Base-by-base conservation (phyloP, 1,284 basidiomycete species). In the Mycosarcoma mackinlayi region DNA sequence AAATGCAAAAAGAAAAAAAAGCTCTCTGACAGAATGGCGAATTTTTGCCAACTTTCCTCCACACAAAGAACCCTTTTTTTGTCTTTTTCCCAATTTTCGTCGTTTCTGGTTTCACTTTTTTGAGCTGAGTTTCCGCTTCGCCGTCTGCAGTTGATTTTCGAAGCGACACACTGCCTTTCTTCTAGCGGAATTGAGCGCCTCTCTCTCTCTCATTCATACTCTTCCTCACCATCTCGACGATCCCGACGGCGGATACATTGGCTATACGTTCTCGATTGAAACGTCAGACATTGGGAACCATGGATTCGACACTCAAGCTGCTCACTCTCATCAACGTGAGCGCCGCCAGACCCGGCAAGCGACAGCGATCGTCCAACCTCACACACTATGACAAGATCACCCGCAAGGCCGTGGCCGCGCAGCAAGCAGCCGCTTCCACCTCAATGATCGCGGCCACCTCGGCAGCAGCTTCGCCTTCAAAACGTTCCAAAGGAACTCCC, bases 271-370 rank as follows among this genome's bases (percentile, higher is more conserved):
- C n/a, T n/a, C n/a, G n/a, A n/a, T n/a, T n/a, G n/a, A n/a, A n/a
- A n/a, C n/a, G n/a, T n/a, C n/a, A n/a, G n/a, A 23, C 31, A 45
- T 14, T 27, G 37, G 31, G 28, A 40, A 30, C 33, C 19, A 73
- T 73, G 65, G 65, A 73, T 56, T 61, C 76, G 19, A 75, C 73
- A 41, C 69, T 78, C 51, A 78, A 90, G 65, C 88, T 98, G 2
- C 84, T 98, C 35, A 98, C 96, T 0, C 88, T 98, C 1, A 87
- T 98, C 27, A 98, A 99, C 83, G 92, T 97, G 2, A 92, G 92
- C 45, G 92, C 93, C 0, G 88, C 85, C 27, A 85, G 78, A 40
- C 82, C 84, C 10, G 76, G 74, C 41, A 82, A 81, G 54, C 89
- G 79, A 84, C 86, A 66, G 83, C 84, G 44, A 55, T 57, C 63